Percentiles rank a stretch among this genome's conserved stretches.
Conservation (phyloP, 2,329 filamentous ascomycete genomes). For the Furcasterigmium sp. region DNA sequence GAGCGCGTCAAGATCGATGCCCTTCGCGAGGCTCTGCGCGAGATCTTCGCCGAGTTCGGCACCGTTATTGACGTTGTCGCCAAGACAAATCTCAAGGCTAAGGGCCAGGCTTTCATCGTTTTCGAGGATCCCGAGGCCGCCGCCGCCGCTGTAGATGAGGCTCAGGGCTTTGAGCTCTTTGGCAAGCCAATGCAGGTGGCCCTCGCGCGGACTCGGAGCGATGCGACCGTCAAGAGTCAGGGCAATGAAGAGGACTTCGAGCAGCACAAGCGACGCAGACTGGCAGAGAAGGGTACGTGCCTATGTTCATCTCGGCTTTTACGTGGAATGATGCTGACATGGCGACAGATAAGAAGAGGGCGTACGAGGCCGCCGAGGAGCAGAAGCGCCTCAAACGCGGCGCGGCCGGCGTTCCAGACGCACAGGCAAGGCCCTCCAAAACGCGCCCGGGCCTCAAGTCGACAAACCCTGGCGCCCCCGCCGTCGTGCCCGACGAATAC, state of each 20-base stretch:
- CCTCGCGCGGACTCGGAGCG: slow-evolving; percentile 76
- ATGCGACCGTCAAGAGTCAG: slow-evolving; percentile 74
- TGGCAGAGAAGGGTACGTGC: slow-evolving; percentile 80
- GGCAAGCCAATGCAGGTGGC: slow-evolving; percentile 85
- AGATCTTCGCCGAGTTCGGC: slow-evolving; percentile 87
- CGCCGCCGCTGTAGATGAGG: slow-evolving; percentile 74
- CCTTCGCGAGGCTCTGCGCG: slow-evolving; percentile 66
- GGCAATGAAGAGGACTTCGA: slow-evolving; percentile 81
- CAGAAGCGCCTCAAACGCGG: slow-evolving; percentile 71
- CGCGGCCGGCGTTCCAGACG: slow-evolving; percentile 35
- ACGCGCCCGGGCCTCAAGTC: slow-evolving; percentile 72
- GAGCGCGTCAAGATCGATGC: slow-evolving; percentile 81
- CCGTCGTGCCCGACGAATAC: slow-evolving; percentile 93
- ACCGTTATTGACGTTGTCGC: slow-evolving; percentile 78
- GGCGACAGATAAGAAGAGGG: slow-evolving; percentile 67
- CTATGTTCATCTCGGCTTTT: neutral
- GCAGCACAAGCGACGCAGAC: slow-evolving; percentile 72
- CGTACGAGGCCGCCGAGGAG: slow-evolving; percentile 71
- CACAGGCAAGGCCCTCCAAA: slow-evolving; percentile 58
- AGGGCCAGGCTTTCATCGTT: slow-evolving; percentile 93
- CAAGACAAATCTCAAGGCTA: slow-evolving; percentile 85
- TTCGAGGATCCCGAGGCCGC: slow-evolving; percentile 81
- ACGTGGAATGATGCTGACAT: neutral
- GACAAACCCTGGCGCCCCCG: slow-evolving; percentile 58
- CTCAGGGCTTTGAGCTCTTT: slow-evolving; percentile 90